Percentiles rank a stretch among this genome's conserved stretches.
phyloP scores from a whole-genome alignment of 306 rosid genomes.

The Astragalus glycyphyllos region DNA sequence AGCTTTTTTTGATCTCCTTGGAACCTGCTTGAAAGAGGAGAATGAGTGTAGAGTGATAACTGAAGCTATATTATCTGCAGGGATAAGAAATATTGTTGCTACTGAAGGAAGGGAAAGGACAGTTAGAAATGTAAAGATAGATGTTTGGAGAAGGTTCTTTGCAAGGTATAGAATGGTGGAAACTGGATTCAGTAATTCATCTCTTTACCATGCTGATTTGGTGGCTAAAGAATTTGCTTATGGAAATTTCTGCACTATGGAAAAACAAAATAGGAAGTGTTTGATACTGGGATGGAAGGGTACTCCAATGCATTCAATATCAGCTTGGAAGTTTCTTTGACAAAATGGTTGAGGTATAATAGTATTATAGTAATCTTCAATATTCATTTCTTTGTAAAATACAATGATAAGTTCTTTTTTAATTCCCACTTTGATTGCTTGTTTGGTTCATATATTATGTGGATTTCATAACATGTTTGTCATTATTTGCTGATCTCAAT shows the following conservation, averaged over 20 bases:
- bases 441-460: not conserved
- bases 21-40: slow-evolving; percentile 52
- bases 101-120: slow-evolving; percentile 63
- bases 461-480: not conserved
- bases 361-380: not conserved
- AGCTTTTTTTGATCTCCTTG: slow-evolving; percentile 62
- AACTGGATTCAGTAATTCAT: slow-evolving; percentile 59
- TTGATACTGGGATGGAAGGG: slow-evolving; percentile 78
- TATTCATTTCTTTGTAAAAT: slow-evolving; percentile 22
- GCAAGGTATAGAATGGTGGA: slow-evolving; percentile 67
- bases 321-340: slow-evolving; percentile 77
- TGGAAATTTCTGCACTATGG: slow-evolving; percentile 57
- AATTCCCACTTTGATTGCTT: not conserved
- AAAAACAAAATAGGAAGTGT: slow-evolving; percentile 50
- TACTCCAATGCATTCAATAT: slow-evolving; percentile 68
- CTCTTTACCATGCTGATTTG: slow-evolving; percentile 65
- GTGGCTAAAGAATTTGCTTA: slow-evolving; percentile 49
- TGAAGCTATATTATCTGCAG: slow-evolving; percentile 49
- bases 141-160: slow-evolving; percentile 85
- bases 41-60: slow-evolving; percentile 39
- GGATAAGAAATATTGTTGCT: slow-evolving; percentile 63
- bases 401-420: not conserved
- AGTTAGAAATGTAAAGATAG: slow-evolving; percentile 60
- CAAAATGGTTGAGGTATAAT: not conserved
- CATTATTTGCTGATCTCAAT: slow-evolving; percentile 7